phyloP scores from a whole-genome alignment of 1,284 basidiomycete species.

The Fomes fomentarius region DNA sequence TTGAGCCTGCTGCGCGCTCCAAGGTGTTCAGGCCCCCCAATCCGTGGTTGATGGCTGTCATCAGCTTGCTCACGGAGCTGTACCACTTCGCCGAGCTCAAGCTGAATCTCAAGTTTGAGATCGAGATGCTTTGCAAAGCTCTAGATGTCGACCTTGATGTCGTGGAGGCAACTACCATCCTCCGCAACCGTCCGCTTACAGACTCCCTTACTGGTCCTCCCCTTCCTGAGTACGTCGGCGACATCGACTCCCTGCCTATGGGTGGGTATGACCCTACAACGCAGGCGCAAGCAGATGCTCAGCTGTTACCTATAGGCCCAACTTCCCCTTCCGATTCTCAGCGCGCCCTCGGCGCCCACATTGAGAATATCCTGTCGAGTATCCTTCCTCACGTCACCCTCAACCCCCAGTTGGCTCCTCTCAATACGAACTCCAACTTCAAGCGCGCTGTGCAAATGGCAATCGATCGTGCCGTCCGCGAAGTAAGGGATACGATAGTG shows the following conservation, averaged over 20 bases:
- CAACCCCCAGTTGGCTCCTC: constrained; percentile 70
- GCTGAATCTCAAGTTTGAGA: constrained; percentile 98
- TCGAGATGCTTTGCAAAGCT: constrained; percentile 95
- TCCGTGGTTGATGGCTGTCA: constrained; percentile 97
- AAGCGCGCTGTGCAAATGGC: constrained; percentile 93
- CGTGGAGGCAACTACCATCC: constrained; percentile 83
- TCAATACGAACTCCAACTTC: constrained; percentile 82
- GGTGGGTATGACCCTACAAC: constrained; percentile 60
- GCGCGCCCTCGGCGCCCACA: constrained; percentile 67
- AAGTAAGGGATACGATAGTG: constrained; percentile 53
- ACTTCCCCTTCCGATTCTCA: constrained; percentile 60
- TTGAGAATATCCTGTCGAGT: constrained; percentile 79
- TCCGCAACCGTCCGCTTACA: constrained; percentile 69
- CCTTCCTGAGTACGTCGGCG: constrained; percentile 71
- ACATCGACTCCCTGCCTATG: constrained; percentile 73
- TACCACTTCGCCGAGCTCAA: constrained; percentile 98
- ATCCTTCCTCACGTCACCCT: constrained; percentile 80
- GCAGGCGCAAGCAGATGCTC: constrained; percentile 54
- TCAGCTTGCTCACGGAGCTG: constrained; percentile 91
- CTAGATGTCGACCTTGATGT: constrained; percentile 88
- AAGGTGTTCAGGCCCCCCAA: constrained; percentile 95
- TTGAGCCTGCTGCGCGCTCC: constrained; percentile 90
- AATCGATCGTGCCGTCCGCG: constrained; percentile 93
- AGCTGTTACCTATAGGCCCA: constrained; percentile 60
- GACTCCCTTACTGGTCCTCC: constrained; percentile 57